Evolutionary conservation across 345 rosid species (phyloP).

Genomic region (Citrus maxima): DNA sequence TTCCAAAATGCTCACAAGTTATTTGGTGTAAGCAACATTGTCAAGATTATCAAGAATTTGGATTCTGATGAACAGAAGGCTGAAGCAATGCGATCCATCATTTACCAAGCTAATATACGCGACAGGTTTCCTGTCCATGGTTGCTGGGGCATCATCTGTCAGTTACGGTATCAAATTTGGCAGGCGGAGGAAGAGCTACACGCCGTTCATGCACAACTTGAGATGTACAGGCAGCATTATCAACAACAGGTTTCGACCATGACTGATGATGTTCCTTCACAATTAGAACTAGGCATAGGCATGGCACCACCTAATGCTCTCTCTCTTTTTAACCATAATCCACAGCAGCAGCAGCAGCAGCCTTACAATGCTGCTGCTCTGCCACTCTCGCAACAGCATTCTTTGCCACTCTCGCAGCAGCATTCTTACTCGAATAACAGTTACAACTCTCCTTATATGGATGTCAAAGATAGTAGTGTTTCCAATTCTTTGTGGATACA

Average conservation of each 20-base stretch:
- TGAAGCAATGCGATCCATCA: constrained; percentile 83
- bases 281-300: constrained; percentile 49
- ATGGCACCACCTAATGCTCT: constrained; percentile 62
- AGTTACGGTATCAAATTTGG: constrained; percentile 45
- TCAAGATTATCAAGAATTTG: constrained; percentile 52
- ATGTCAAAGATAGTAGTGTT: constrained; percentile 39
- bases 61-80: constrained; percentile 46
- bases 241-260: constrained; percentile 32
- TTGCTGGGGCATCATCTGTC: constrained; percentile 54
- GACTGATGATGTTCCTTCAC: constrained; percentile 52
- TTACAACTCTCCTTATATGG: constrained; percentile 33
- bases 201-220: constrained; percentile 51
- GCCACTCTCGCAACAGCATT: constrained; percentile 30
- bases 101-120: constrained; percentile 62
- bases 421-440: constrained; percentile 43
- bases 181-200: constrained; percentile 61
- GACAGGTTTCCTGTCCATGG: constrained; percentile 81
- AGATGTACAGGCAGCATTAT: constrained; percentile 50
- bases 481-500: constrained; percentile 42
- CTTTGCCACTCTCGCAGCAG: constrained; percentile 32
- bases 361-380: constrained; percentile 8
- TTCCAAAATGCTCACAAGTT: constrained; percentile 77
- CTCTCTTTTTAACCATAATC: constrained; percentile 28
- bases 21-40: constrained; percentile 78
- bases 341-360: constrained; percentile 5